phyloP scores from a whole-genome alignment of 345 rosid species.

The Cardamine resedifolia region DNA sequence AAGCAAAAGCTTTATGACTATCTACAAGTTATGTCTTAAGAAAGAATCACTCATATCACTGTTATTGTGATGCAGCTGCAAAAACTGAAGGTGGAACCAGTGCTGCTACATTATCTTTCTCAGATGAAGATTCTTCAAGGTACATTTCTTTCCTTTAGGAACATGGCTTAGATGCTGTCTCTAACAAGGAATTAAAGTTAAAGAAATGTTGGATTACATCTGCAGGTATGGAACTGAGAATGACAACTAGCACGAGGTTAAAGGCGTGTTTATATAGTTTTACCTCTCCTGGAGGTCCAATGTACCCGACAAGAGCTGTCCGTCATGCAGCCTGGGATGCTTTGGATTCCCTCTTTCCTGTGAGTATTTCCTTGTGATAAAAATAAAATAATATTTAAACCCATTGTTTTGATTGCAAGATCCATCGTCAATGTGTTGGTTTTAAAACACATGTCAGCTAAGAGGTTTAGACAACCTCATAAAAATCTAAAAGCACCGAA shows the following conservation, averaged over 20 bases:
- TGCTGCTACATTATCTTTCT: conserved; percentile 81
- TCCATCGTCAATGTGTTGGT: background rate
- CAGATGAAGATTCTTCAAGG: conserved; percentile 84
- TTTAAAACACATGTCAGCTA: background rate
- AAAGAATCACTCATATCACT: background rate
- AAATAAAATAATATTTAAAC: background rate
- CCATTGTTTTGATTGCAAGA: background rate
- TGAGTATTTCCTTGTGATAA: conserved; percentile 44
- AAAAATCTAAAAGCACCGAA: background rate
- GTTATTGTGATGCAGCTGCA: conserved; percentile 60
- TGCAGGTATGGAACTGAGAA: conserved; percentile 91
- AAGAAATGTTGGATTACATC: background rate
- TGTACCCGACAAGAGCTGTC: conserved; percentile 99
- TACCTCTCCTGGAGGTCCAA: conserved; percentile 96
- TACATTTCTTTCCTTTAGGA: conserved; percentile 32
- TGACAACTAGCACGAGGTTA: conserved; percentile 91
- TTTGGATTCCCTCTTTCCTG: conserved; percentile 89
- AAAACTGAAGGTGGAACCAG: conserved; percentile 97
- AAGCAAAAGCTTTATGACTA: background rate
- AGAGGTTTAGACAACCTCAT: background rate
- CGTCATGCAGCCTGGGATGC: conserved; percentile 99
- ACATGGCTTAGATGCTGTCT: background rate
- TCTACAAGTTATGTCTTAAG: background rate
- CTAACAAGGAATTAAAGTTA: background rate
- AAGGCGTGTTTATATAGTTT: conserved; percentile 95